Conservation (phyloP, 2,329 filamentous ascomycete species). For the Claviceps sp. region DNA sequence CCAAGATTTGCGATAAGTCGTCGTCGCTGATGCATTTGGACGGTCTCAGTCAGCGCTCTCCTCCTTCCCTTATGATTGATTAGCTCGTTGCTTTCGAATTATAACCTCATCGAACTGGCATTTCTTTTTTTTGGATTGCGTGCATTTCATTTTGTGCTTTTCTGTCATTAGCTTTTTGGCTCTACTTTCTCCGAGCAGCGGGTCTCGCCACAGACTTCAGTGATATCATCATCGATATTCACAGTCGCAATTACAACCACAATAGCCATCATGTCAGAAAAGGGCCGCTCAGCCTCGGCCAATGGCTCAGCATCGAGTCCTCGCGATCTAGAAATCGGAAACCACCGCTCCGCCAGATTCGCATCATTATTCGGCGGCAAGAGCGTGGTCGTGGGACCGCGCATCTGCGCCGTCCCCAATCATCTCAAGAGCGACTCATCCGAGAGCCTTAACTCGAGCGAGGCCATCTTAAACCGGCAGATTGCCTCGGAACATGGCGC, state of each 20-base stretch:
- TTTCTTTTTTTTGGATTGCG: neutral
- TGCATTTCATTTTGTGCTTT: neutral
- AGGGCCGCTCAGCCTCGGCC: slow-evolving; percentile 4
- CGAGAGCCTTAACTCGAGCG: slow-evolving; percentile 31
- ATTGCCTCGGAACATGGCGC: slow-evolving; percentile 63
- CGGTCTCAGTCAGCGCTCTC: neutral
- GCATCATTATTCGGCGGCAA: slow-evolving; percentile 25
- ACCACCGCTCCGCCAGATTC: slow-evolving; percentile 14
- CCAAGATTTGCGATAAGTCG: too few relatives aligned
- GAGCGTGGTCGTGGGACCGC: slow-evolving; percentile 32
- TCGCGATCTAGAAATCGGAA: slow-evolving; percentile 13
- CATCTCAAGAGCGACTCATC: slow-evolving; percentile 22
- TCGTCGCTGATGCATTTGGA: neutral
- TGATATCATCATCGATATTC: neutral
- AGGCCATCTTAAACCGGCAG: slow-evolving; percentile 46
- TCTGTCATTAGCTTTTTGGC: too few relatives aligned
- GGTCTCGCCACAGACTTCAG: neutral
- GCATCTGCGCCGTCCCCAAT: slow-evolving; percentile 34
- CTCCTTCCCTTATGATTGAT: neutral
- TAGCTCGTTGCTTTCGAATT: neutral
- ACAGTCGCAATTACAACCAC: too few relatives aligned
- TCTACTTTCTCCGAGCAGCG: neutral
- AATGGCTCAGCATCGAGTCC: slow-evolving; percentile 4
- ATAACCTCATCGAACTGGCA: neutral
- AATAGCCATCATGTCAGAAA: slow-evolving; percentile 15